phyloP scores from a whole-genome alignment of 1,139 yeast genomes.

The Pichia sp. region DNA sequence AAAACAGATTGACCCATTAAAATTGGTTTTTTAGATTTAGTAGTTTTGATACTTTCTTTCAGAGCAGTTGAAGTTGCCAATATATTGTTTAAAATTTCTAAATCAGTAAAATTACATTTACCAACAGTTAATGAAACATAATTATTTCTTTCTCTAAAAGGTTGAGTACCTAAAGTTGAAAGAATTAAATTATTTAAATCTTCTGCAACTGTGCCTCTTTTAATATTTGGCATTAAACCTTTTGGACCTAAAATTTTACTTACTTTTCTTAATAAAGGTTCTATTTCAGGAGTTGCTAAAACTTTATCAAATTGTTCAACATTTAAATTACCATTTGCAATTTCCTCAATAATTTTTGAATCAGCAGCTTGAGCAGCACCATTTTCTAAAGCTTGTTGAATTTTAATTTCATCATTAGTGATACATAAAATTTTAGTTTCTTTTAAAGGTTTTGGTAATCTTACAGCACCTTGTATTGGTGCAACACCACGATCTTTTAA shows the following conservation, averaged over 20 bases:
- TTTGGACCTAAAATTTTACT: slow-evolving; percentile 82
- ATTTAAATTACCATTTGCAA: slow-evolving; percentile 43
- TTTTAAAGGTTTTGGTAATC: slow-evolving; percentile 70
- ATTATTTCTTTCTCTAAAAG: slow-evolving; percentile 63
- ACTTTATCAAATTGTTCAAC: slow-evolving; percentile 63
- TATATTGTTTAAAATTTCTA: slow-evolving; percentile 67
- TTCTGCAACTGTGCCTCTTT: slow-evolving; percentile 81
- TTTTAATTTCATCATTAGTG: slow-evolving; percentile 49
- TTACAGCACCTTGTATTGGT: slow-evolving; percentile 66
- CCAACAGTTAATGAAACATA: slow-evolving; percentile 68
- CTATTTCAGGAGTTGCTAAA: slow-evolving; percentile 80
- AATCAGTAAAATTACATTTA: slow-evolving; percentile 70
- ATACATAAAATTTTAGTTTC: slow-evolving; percentile 63
- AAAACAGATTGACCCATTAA: slow-evolving; percentile 64
- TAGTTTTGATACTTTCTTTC: slow-evolving; percentile 47
- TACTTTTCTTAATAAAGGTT: slow-evolving; percentile 48
- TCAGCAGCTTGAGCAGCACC: slow-evolving; percentile 70
- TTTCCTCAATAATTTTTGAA: slow-evolving; percentile 56
- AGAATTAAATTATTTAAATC: slow-evolving; percentile 50
- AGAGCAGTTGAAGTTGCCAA: slow-evolving; percentile 64
- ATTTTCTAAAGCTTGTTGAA: slow-evolving; percentile 46
- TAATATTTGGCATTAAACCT: slow-evolving; percentile 82
- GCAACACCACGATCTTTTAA: slow-evolving; percentile 75
- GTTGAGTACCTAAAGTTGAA: slow-evolving; percentile 57
- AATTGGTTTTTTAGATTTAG: slow-evolving; percentile 62